phyloP scores from a whole-genome alignment of 257 asterid species.

The Eustoma russellianum region DNA sequence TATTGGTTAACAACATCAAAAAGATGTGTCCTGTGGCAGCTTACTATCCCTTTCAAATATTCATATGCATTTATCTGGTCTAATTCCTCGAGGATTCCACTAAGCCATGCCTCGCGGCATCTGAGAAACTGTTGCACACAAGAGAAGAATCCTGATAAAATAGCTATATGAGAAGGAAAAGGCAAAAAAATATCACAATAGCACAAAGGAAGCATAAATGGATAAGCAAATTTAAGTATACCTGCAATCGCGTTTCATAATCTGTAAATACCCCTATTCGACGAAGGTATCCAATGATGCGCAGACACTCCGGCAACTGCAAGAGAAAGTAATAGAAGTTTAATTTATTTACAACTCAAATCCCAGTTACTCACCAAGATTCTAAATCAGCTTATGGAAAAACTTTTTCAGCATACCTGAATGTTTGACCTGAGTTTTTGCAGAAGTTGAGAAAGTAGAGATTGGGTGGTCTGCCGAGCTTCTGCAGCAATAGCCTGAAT shows the following conservation, averaged over 20 bases:
- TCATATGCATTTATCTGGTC: conserved; percentile 97
- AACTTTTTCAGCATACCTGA: conserved; percentile 46
- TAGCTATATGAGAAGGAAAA: not conserved
- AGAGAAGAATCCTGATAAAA: conserved; percentile 20
- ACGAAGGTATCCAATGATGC: conserved; percentile 92
- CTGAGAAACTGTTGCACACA: conserved; percentile 59
- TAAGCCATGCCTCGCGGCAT: conserved; percentile 97
- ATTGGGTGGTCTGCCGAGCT: conserved; percentile 86
- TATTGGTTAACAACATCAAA: conserved; percentile 98
- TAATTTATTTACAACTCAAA: conserved; percentile 5
- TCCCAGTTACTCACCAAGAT: not conserved
- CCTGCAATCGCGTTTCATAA: conserved; percentile 98
- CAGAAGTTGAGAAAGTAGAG: conserved; percentile 94
- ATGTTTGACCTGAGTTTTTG: conserved; percentile 92
- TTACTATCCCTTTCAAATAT: conserved; percentile 85
- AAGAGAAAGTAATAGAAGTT: conserved; percentile 6
- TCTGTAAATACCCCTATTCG: conserved; percentile 90
- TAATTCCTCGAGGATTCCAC: conserved; percentile 81
- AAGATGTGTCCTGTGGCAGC: conserved; percentile 84
- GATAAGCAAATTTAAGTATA: conserved; percentile 4
- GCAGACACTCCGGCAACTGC: conserved; percentile 97
- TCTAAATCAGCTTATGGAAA: conserved; percentile 2
- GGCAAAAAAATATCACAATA: not conserved
- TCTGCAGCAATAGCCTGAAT: conserved; percentile 93
- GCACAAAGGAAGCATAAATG: not conserved